Evolutionary conservation across 768 basidiomycete species (phyloP).

Genomic region (Galerina marginata): DNA sequence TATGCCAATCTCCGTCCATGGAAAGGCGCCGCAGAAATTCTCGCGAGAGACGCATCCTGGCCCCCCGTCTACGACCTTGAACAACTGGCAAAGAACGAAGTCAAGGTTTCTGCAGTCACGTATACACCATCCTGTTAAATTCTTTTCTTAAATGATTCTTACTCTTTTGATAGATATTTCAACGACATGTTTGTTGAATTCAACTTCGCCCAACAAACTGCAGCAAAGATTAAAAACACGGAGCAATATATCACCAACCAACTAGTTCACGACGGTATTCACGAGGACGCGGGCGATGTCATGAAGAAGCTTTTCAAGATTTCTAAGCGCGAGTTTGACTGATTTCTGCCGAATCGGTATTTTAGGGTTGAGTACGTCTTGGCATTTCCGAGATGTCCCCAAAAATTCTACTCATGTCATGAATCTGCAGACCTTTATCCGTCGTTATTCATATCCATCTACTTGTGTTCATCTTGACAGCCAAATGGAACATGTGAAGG

Average conservation of each 20-base stretch:
- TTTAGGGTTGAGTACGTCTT: too few species aligned
- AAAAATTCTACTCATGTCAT: too few species aligned
- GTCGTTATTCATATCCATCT: too few species aligned
- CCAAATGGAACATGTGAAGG: too few species aligned
- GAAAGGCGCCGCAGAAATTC: conserved; percentile 52
- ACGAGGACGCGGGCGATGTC: conserved; percentile 44
- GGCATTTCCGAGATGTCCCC: too few species aligned
- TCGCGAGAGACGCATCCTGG: conserved; percentile 51
- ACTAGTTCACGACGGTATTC: conserved; percentile 48
- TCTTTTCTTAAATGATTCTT: neutral
- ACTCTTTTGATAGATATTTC: conserved; percentile 28
- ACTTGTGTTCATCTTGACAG: too few species aligned
- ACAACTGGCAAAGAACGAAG: conserved; percentile 51
- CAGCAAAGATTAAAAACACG: conserved; percentile 47
- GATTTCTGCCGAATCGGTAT: neutral
- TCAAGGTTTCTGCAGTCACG: conserved; percentile 57
- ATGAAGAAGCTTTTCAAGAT: conserved; percentile 49
- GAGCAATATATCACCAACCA: conserved; percentile 62
- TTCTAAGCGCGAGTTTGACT: conserved; percentile 50
- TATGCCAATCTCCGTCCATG: conserved; percentile 51
- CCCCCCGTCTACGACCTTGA: conserved; percentile 48
- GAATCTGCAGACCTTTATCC: too few species aligned
- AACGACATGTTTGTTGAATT: conserved; percentile 56
- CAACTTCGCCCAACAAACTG: conserved; percentile 49
- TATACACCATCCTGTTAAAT: conserved; percentile 30